Conservation (phyloP, 1,284 basidiomycete species). For the Gastroboletus turbinatus region DNA sequence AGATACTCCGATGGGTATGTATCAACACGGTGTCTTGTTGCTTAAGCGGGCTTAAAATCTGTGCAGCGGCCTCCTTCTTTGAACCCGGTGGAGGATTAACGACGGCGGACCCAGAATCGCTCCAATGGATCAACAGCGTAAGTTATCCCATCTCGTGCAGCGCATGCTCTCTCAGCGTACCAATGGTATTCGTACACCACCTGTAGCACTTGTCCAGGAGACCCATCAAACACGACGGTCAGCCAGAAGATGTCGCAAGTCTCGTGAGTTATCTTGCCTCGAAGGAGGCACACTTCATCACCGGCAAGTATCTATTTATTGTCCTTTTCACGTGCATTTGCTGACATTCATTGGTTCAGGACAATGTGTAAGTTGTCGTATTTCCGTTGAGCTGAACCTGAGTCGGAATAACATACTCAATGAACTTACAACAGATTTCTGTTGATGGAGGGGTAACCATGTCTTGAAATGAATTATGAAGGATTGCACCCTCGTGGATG, state of each 20-base stretch:
- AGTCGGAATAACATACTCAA: not conserved
- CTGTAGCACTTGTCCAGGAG: not conserved
- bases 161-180: not conserved
- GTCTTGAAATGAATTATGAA: constrained; percentile 11
- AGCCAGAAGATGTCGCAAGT: constrained; percentile 27
- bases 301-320: constrained; percentile 13
- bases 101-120: not conserved
- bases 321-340: not conserved
- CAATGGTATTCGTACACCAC: not conserved
- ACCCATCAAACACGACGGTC: constrained; percentile 12
- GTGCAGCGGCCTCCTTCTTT: not conserved
- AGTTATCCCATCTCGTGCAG: not conserved
- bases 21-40: not conserved
- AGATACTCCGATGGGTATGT: constrained; percentile 22
- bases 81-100: not conserved
- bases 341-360: constrained; percentile 9
- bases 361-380: constrained; percentile 21
- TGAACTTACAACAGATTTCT: constrained; percentile 10
- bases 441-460: constrained; percentile 19
- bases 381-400: not conserved
- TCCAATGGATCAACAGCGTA: not conserved
- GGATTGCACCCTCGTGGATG: not conserved
- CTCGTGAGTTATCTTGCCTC: constrained; percentile 29
- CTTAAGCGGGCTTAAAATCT: not conserved
- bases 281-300: constrained; percentile 28